phyloP scores from a whole-genome alignment of 2,329 filamentous ascomycete species.

The Ophiostoma montium region DNA sequence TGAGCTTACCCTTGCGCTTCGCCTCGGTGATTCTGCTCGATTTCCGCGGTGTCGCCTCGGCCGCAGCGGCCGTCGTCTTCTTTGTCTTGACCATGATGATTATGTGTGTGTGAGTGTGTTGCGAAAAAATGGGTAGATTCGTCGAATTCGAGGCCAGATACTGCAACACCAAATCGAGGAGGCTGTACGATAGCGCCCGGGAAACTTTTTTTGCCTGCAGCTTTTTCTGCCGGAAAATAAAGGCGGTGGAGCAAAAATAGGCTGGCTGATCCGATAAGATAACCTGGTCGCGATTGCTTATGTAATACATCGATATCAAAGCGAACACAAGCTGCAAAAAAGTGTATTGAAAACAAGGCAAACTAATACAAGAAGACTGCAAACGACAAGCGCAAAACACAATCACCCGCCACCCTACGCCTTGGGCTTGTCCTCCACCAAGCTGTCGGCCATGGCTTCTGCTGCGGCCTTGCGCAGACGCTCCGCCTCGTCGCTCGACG shows the following conservation, averaged over 20 bases:
- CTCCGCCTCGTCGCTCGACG: slow-evolving; percentile 13
- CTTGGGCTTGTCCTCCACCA: slow-evolving; percentile 15
- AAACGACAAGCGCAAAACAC: neutral
- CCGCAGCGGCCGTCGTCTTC: slow-evolving; percentile 5
- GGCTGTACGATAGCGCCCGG: slow-evolving; percentile 3
- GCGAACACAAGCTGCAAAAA: neutral
- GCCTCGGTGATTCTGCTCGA: slow-evolving; percentile 10
- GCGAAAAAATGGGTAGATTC: neutral
- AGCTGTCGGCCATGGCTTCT: slow-evolving; percentile 17
- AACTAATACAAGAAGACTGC: neutral
- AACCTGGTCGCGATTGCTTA: too few species aligned
- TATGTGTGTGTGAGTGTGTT: neutral
- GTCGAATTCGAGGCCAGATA: too few species aligned
- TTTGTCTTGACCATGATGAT: slow-evolving; percentile 6
- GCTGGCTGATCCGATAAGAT: neutral
- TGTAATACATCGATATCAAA: too few species aligned
- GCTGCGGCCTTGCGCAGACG: slow-evolving; percentile 17
- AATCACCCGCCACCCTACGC: neutral
- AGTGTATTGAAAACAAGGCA: neutral
- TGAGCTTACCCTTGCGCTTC: slow-evolving; percentile 12
- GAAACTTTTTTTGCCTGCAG: slow-evolving; percentile 7
- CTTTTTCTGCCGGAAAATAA: slow-evolving; percentile 11
- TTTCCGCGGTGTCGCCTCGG: slow-evolving; percentile 6
- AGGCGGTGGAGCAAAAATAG: slow-evolving; percentile 6
- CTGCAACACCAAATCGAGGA: slow-evolving; percentile 1